Evolutionary conservation across 768 basidiomycete genomes (phyloP).

Genomic region (Kwoniella botswanensis): DNA sequence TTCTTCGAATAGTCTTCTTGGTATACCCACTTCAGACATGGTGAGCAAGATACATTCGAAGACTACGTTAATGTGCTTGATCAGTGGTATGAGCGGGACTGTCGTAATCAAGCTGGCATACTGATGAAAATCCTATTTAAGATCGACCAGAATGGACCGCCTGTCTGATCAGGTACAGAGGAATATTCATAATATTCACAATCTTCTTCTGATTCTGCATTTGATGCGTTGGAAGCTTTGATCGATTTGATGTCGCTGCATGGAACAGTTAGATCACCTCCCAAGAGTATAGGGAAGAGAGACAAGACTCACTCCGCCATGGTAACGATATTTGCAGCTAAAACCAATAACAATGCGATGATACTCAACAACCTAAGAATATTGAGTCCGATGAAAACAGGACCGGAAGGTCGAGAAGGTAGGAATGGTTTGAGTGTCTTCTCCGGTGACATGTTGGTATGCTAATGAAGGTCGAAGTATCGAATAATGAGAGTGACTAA

Average conservation of each 20-base stretch:
- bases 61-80: constrained; percentile 54
- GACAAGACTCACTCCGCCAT: constrained; percentile 48
- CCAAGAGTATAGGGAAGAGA: neutral
- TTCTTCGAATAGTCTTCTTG: constrained; percentile 68
- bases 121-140: constrained; percentile 82
- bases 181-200: constrained; percentile 77
- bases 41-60: constrained; percentile 80
- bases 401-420: constrained; percentile 45
- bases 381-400: constrained; percentile 67
- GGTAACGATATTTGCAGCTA: constrained; percentile 67
- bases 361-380: constrained; percentile 77
- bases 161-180: constrained; percentile 85
- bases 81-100: neutral
- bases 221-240: constrained; percentile 23
- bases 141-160: constrained; percentile 89
- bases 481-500: neutral
- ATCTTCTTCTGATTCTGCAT: constrained; percentile 53
- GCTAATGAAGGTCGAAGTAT: too few species aligned
- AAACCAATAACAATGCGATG: constrained; percentile 76
- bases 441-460: constrained; percentile 22
- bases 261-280: too few species aligned
- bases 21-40: constrained; percentile 83
- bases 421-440: constrained; percentile 40
- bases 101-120: constrained; percentile 16
- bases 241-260: constrained; percentile 55